These are phyloP conservation scores for Penicillium corylophilum DNA, from an alignment of 2,329 filamentous ascomycete genomes.

Conservation along the genomic window DNA sequence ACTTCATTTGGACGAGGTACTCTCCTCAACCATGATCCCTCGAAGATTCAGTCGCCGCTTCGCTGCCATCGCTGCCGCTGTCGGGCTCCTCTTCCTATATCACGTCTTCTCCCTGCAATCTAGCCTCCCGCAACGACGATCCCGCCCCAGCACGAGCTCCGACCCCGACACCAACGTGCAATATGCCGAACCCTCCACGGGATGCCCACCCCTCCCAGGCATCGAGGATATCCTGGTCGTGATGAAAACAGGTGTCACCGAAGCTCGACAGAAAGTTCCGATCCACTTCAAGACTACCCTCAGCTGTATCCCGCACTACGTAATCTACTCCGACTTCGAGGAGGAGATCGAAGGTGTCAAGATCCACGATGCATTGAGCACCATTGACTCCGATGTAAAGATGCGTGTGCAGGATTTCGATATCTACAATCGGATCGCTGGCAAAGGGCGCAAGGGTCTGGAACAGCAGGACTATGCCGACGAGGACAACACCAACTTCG, in stretches of 20 bases:
- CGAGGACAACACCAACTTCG: constrained; percentile 39
- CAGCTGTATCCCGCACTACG: constrained; percentile 55
- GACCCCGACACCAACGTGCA: constrained; percentile 7
- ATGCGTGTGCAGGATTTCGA: constrained; percentile 49
- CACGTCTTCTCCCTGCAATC: constrained; percentile 61
- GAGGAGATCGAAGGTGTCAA: constrained; percentile 52
- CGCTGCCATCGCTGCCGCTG: constrained; percentile 53
- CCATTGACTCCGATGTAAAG: constrained; percentile 42
- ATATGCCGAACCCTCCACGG: constrained; percentile 5
- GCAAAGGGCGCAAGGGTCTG: constrained; percentile 46
- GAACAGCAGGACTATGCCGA: constrained; percentile 37
- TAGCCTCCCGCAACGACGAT: constrained; percentile 47
- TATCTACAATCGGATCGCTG: constrained; percentile 51
- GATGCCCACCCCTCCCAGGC: constrained; percentile 39
- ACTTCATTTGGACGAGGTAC: constrained; percentile 9
- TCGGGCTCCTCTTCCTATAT: constrained; percentile 56
- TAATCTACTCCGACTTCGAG: constrained; percentile 60
- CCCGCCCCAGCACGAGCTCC: constrained; percentile 10
- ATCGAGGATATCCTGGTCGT: constrained; percentile 56
- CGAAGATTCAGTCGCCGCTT: constrained; percentile 37
- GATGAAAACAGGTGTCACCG: constrained; percentile 59
- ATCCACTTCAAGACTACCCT: constrained; percentile 56
- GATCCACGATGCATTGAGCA: constrained; percentile 52
- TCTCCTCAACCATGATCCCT: constrained; percentile 41
- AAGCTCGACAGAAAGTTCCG: constrained; percentile 56